Conservation (phyloP, 805 yeast genomes). For the Wickerhamiella nectarea region DNA sequence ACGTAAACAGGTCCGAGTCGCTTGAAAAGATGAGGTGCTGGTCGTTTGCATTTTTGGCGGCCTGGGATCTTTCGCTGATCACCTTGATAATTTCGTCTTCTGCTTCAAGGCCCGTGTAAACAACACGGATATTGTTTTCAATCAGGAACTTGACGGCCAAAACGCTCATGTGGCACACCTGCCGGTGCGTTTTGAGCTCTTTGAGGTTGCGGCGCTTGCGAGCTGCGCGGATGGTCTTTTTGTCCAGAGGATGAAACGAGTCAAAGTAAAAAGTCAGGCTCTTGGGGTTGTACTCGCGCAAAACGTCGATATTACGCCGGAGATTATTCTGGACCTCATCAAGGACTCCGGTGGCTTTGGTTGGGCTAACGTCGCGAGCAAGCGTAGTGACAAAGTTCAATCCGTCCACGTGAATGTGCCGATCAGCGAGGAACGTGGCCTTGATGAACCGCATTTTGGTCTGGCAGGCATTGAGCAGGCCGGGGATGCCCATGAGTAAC, state of each 20-base stretch:
- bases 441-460: not conserved
- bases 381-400: not conserved
- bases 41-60: too few relatives aligned
- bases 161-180: not conserved
- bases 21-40: constrained; percentile 2
- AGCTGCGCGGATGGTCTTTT: not conserved
- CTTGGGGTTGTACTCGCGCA: not conserved
- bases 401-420: constrained; percentile 3
- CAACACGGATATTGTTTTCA: not conserved
- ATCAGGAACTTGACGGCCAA: constrained; percentile 1
- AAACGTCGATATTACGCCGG: not conserved
- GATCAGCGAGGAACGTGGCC: not conserved
- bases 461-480: not conserved
- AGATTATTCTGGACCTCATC: not conserved
- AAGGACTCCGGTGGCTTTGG: not conserved
- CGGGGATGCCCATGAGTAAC: constrained; percentile 7
- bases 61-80: not conserved
- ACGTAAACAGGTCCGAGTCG: constrained; percentile 9
- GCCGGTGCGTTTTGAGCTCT: constrained; percentile 2
- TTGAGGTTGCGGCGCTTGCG: constrained; percentile 6
- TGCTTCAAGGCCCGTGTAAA: constrained; percentile 9
- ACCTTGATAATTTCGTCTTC: constrained; percentile 9
- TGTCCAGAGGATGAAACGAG: constrained; percentile 2
- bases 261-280: constrained; percentile 4
- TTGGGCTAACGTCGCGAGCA: not conserved